Base-by-base conservation (phyloP, 139 green algal species). In the Auxenochlorella pyrenoidosa region DNA sequence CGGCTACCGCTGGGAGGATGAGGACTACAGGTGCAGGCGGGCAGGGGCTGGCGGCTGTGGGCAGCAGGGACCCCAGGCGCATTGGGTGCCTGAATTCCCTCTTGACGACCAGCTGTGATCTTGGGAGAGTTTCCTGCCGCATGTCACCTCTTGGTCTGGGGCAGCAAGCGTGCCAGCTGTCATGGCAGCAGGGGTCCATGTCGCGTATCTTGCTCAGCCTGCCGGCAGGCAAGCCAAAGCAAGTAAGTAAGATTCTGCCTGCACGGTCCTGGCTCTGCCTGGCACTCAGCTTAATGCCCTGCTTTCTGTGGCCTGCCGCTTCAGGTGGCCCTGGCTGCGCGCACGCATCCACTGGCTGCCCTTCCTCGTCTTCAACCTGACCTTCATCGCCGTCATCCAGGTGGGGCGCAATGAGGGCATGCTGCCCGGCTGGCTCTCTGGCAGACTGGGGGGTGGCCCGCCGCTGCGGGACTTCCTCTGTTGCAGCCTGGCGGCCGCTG, bases 21-120 rank as follows among this genome's bases (percentile, higher is more conserved):
- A 92, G 60, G 89, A 92, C 75, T 92, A 92, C 41, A 72, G 89
- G 26, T 87, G 83, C n/a, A n/a, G n/a, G n/a, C 63, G 82, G 41
- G 58, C 40, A 59, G 73, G 73, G 36, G 73, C 73, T 79, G n/a
- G n/a, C n/a, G n/a, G n/a, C n/a, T n/a, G n/a, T n/a, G n/a, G n/a
- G n/a, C n/a, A n/a, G n/a, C n/a, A n/a, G n/a, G n/a, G n/a, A n/a
- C n/a, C n/a, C n/a, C n/a, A n/a, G n/a, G n/a, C n/a, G n/a, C n/a
- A n/a, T n/a, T n/a, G n/a, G n/a, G n/a, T n/a, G n/a, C n/a, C n/a
- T n/a, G n/a, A n/a, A n/a, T n/a, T n/a, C n/a, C n/a, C n/a, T n/a
- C n/a, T n/a, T n/a, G n/a, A n/a, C n/a, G n/a, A n/a, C n/a, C n/a
- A n/a, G n/a, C n/a, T n/a, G n/a, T n/a, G n/a, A n/a, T n/a, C n/a